These are phyloP conservation scores for Cystobasidium tubakii DNA, from an alignment of 768 basidiomycete species.

Conservation along the genomic window DNA sequence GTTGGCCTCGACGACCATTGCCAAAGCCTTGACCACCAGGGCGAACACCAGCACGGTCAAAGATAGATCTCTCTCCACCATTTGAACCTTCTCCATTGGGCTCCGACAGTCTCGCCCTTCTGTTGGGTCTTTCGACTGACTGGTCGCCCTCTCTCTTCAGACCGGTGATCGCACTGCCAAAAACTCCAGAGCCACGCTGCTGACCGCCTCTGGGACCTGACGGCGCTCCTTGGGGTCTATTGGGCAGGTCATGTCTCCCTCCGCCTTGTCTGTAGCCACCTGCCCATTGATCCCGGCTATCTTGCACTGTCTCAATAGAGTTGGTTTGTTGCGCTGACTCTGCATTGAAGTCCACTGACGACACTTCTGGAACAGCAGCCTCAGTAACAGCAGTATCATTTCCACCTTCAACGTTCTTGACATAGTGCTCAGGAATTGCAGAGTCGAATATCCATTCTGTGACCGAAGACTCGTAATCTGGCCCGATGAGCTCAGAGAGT, in stretches of 20 bases:
- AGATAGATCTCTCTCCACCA: slow-evolving; percentile 29
- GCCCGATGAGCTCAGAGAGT: slow-evolving; percentile 78
- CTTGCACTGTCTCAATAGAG: slow-evolving; percentile 25
- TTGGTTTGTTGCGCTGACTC: slow-evolving; percentile 1
- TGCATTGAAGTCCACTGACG: not conserved
- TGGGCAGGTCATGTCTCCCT: slow-evolving; percentile 11
- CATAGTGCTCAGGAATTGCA: slow-evolving; percentile 27
- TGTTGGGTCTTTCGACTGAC: slow-evolving; percentile 11
- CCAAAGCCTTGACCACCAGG: slow-evolving; percentile 12
- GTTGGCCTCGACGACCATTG: slow-evolving; percentile 6
- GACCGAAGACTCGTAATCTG: slow-evolving; percentile 74
- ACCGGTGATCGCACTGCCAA: slow-evolving; percentile 42
- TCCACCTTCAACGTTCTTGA: slow-evolving; percentile 1
- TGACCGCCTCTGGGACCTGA: slow-evolving; percentile 18
- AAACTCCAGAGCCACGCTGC: slow-evolving; percentile 37
- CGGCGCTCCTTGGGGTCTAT: slow-evolving; percentile 8
- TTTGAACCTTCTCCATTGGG: slow-evolving; percentile 14
- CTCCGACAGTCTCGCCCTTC: slow-evolving; percentile 19
- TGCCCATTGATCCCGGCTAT: slow-evolving; percentile 2
- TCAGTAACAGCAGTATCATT: not conserved
- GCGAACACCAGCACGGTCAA: slow-evolving; percentile 39
- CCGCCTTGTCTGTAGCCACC: slow-evolving; percentile 3
- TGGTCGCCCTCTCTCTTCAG: slow-evolving; percentile 42
- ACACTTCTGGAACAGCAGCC: not conserved
- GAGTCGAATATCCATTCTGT: slow-evolving; percentile 79